These are phyloP conservation scores for Globisporangium barbulae DNA, from an alignment of 352 stramenopile genomes.

Conservation along the genomic window DNA sequence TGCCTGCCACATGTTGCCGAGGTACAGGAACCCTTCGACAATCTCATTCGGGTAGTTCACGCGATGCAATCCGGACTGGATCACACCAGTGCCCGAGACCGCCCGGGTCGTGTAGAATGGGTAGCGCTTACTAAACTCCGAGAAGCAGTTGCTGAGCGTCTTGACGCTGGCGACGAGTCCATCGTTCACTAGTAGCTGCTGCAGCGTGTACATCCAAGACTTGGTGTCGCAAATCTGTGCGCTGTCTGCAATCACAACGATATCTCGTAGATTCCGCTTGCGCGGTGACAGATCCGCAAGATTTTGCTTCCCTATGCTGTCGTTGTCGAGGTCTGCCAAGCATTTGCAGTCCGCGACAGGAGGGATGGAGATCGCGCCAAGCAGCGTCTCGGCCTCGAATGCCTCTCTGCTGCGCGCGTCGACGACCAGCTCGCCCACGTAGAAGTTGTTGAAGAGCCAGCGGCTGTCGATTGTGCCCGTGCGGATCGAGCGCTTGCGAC, in stretches of 20 bases:
- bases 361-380: slow-evolving; percentile 51
- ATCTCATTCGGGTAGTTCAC: slow-evolving; percentile 76
- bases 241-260: slow-evolving; percentile 48
- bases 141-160: slow-evolving; percentile 36
- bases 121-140: slow-evolving; percentile 41
- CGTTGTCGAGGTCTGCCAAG: slow-evolving; percentile 21
- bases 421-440: slow-evolving; percentile 58
- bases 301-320: slow-evolving; percentile 20
- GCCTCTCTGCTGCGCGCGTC: slow-evolving; percentile 36
- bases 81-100: slow-evolving; percentile 17
- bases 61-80: slow-evolving; percentile 30
- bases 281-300: slow-evolving; percentile 21
- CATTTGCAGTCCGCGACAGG: slow-evolving; percentile 16
- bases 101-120: slow-evolving; percentile 60
- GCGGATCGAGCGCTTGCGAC: slow-evolving; percentile 17
- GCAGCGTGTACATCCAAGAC: slow-evolving; percentile 40
- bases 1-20: slow-evolving; percentile 78
- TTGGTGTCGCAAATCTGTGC: slow-evolving; percentile 21
- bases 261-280: slow-evolving; percentile 44
- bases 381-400: slow-evolving; percentile 38
- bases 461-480: slow-evolving; percentile 39
- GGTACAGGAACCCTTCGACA: slow-evolving; percentile 54
- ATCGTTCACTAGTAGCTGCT: slow-evolving; percentile 45
- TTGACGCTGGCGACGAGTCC: slow-evolving; percentile 42
- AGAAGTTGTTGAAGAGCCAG: slow-evolving; percentile 79